Evolutionary conservation across 2,329 filamentous ascomycete genomes (phyloP).

Genomic region (Cercospora canescens): DNA sequence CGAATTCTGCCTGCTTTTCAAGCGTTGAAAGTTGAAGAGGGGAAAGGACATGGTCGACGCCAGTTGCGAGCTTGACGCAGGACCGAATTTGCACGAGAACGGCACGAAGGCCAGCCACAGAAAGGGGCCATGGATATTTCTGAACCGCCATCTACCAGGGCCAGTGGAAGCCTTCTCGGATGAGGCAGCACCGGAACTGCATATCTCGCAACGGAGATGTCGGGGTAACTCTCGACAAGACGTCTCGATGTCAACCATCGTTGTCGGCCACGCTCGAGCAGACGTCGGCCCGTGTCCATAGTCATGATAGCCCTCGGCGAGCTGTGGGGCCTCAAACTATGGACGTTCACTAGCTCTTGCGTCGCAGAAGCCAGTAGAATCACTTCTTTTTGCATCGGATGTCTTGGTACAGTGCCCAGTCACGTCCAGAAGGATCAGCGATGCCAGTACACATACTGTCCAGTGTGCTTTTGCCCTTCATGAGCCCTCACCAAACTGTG

Average conservation of each 20-base stretch:
- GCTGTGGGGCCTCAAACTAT: no score
- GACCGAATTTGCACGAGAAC: background rate
- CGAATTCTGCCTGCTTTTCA: background rate
- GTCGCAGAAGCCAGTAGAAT: no score
- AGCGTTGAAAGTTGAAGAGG: background rate
- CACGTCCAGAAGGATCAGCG: no score
- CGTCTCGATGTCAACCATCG: no score
- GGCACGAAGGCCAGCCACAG: background rate
- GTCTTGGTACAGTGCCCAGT: no score
- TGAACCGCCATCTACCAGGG: background rate
- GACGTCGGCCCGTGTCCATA: no score
- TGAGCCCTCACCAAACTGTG: background rate
- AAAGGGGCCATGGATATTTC: background rate
- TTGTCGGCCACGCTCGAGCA: no score
- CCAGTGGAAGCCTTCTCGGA: background rate
- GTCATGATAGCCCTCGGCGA: no score
- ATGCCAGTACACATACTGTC: no score
- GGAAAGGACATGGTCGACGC: background rate
- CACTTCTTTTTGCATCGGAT: no score
- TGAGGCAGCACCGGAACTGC: slow-evolving; percentile 2
- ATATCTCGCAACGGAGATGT: background rate
- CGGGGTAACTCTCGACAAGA: background rate
- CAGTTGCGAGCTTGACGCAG: background rate
- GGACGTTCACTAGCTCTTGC: no score
- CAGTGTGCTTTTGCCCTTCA: background rate